Conservation (phyloP, 148 eudicot species). For the Salicornia ramosissima region DNA sequence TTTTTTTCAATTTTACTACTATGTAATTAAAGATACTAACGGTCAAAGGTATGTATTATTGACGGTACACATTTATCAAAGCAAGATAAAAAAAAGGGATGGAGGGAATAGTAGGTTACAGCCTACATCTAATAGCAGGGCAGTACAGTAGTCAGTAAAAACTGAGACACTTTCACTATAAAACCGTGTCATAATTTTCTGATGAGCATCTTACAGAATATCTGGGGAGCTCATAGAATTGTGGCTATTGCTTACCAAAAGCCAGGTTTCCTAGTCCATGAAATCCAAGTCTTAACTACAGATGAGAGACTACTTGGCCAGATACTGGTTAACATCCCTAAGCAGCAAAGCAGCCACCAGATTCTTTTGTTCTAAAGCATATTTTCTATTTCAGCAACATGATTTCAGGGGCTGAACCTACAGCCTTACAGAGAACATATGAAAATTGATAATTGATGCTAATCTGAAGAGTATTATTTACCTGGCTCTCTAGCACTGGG, state of each 20-base stretch:
- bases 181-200: neutral
- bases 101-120: too few relatives aligned
- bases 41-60: too few relatives aligned
- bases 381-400: neutral
- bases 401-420: neutral
- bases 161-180: neutral
- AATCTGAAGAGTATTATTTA: slow-evolving; percentile 21
- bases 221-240: neutral
- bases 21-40: too few relatives aligned
- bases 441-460: neutral
- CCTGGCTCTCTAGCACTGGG: slow-evolving; percentile 98
- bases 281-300: neutral
- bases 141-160: too few relatives aligned
- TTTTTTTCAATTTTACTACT: too few relatives aligned
- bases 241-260: neutral
- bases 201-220: neutral
- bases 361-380: neutral
- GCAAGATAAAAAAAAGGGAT: too few relatives aligned
- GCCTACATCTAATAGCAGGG: too few relatives aligned
- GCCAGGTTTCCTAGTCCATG: neutral
- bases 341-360: neutral
- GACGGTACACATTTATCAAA: too few relatives aligned
- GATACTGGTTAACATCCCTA: neutral
- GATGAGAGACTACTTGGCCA: neutral
- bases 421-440: neutral